Evolutionary conservation across 1,284 basidiomycete species (phyloP).

Genomic region (Volvariella surrecta): DNA sequence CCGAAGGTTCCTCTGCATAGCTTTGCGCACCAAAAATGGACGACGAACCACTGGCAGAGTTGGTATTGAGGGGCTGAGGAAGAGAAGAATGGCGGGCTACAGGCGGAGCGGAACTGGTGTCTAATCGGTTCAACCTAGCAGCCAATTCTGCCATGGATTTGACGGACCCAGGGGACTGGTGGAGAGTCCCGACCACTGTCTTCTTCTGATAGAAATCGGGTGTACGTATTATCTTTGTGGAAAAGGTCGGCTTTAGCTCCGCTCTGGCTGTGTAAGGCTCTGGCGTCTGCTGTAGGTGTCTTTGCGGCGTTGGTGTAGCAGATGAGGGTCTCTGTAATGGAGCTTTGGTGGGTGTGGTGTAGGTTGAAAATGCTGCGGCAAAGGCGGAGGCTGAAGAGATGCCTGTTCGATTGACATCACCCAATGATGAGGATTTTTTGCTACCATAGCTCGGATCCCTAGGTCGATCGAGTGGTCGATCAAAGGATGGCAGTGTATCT

Average conservation of each 20-base stretch:
- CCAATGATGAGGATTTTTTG: too few species aligned
- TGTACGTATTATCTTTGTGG: conserved; percentile 53
- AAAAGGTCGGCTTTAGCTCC: conserved; percentile 57
- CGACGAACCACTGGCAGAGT: conserved; percentile 7
- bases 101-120: background rate
- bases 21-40: background rate
- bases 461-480: background rate
- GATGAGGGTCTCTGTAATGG: conserved; percentile 1
- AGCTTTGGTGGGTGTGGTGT: too few species aligned
- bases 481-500: background rate
- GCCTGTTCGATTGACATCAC: too few species aligned
- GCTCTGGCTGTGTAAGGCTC: conserved; percentile 35
- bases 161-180: conserved; percentile 14
- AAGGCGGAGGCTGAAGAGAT: too few species aligned
- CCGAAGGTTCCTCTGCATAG: background rate
- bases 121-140: background rate
- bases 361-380: too few species aligned
- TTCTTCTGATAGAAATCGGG: conserved; percentile 24
- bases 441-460: too few species aligned
- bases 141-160: conserved; percentile 11
- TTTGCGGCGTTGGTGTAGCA: conserved; percentile 4
- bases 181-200: conserved; percentile 7
- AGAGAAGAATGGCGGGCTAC: background rate
- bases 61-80: background rate
- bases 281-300: conserved; percentile 5